Evolutionary conservation across 805 yeast genomes (phyloP).

Genomic region (Schwanniomyces polymorphus): DNA sequence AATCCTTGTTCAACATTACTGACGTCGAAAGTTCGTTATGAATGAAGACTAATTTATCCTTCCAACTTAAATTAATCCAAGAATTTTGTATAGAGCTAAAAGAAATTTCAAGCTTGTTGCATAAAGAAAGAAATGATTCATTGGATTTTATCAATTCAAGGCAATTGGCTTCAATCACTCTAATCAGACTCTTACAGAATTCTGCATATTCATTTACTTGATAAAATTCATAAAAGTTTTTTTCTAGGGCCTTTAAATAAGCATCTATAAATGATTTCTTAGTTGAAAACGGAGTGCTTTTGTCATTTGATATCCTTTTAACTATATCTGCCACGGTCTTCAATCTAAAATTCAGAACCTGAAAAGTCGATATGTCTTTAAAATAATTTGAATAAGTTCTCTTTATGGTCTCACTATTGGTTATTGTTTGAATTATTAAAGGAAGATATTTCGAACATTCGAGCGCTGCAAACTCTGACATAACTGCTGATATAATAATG

Average conservation of each 20-base stretch:
- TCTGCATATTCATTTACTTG: constrained; percentile 25
- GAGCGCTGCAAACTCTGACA: constrained; percentile 25
- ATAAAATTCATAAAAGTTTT: constrained; percentile 25
- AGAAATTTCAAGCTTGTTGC: constrained; percentile 28
- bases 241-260: constrained; percentile 20
- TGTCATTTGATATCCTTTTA: constrained; percentile 14
- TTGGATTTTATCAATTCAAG: constrained; percentile 7
- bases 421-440: constrained; percentile 17
- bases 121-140: constrained; percentile 17
- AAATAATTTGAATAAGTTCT: constrained; percentile 14
- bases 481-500: constrained; percentile 17
- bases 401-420: constrained; percentile 14
- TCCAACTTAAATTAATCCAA: constrained; percentile 21
- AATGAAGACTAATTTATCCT: constrained; percentile 21
- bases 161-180: constrained; percentile 18
- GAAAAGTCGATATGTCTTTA: constrained; percentile 15
- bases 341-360: constrained; percentile 17
- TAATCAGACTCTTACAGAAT: constrained; percentile 27
- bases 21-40: constrained; percentile 25
- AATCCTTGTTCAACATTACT: constrained; percentile 18
- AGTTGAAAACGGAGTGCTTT: constrained; percentile 7
- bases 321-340: constrained; percentile 19
- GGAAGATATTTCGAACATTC: constrained; percentile 25
- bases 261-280: constrained; percentile 17
- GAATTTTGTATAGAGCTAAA: constrained; percentile 16